These are phyloP conservation scores for Grosmannia penicillata DNA, from an alignment of 2,329 filamentous ascomycete genomes.

Conservation along the genomic window DNA sequence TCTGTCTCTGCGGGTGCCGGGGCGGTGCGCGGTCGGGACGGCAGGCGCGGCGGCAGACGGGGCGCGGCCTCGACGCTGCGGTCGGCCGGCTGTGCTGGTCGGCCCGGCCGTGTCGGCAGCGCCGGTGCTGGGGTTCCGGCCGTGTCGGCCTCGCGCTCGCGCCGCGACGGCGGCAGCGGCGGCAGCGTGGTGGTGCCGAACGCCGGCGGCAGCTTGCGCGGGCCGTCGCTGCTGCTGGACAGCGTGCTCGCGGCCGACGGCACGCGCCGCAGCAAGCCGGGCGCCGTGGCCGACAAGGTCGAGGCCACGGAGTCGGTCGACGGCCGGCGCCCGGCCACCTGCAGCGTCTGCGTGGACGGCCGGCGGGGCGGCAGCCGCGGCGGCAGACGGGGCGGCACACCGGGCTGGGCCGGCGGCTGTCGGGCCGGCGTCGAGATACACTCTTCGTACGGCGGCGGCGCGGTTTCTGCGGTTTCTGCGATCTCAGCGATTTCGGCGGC, in stretches of 20 bases:
- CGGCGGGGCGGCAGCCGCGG: constrained; percentile 36
- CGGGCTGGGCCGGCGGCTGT: too few relatives aligned
- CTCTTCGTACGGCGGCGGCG: too few relatives aligned
- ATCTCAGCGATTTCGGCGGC: too few relatives aligned
- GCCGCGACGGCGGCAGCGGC: constrained; percentile 37
- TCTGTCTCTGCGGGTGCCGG: constrained; percentile 15
- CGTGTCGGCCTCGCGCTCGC: constrained; percentile 34
- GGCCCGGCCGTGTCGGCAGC: constrained; percentile 2
- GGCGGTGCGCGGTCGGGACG: too few relatives aligned
- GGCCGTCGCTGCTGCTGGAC: constrained; percentile 23
- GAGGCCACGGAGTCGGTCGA: constrained; percentile 46
- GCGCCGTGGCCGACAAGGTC: constrained; percentile 35
- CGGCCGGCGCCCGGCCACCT: constrained; percentile 25
- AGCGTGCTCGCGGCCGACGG: constrained; percentile 34
- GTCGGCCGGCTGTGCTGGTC: background rate
- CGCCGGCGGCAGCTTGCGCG: constrained; percentile 38
- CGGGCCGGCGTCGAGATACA: too few relatives aligned
- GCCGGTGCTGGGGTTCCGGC: background rate
- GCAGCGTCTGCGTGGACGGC: constrained; percentile 27
- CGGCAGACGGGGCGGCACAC: constrained; percentile 31
- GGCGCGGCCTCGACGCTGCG: background rate
- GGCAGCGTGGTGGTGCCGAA: constrained; percentile 43
- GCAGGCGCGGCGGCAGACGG: constrained; percentile 21
- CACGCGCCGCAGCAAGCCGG: constrained; percentile 29
- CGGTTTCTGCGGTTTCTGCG: too few relatives aligned